A percentile compares a stretch with the other conserved stretches of the same genome.
These are phyloP conservation scores for Papiliotrema nemorosa DNA, from an alignment of 1,284 basidiomycete genomes.

Conservation along the genomic window DNA sequence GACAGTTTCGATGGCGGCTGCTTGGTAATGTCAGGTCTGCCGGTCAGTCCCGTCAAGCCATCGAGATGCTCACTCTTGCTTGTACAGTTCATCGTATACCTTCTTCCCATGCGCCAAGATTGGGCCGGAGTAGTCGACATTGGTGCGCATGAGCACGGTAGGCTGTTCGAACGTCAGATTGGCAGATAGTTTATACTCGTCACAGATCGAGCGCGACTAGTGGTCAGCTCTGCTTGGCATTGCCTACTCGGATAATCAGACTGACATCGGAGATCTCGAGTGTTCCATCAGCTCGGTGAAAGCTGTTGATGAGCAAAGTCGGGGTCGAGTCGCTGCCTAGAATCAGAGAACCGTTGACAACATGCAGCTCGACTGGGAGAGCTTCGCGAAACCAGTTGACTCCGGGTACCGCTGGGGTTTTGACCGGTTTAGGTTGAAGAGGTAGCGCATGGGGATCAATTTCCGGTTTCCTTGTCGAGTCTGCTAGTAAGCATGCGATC, in stretches of 20 bases:
- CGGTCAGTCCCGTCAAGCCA: neutral
- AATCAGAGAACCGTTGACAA: conserved; percentile 70
- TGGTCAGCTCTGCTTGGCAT: conserved; percentile 1
- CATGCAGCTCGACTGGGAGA: conserved; percentile 71
- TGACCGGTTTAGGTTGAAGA: conserved; percentile 3
- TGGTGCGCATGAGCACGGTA: conserved; percentile 66
- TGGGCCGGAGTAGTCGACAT: conserved; percentile 66
- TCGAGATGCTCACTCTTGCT: conserved; percentile 50
- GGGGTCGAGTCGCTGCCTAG: conserved; percentile 81
- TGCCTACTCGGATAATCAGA: conserved; percentile 3
- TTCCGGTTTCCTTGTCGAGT: conserved; percentile 1
- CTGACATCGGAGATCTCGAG: conserved; percentile 70
- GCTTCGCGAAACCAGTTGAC: conserved; percentile 59
- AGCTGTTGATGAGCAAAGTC: conserved; percentile 72
- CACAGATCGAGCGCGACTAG: conserved; percentile 72
- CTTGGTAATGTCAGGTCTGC: conserved; percentile 24
- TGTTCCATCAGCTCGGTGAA: conserved; percentile 66
- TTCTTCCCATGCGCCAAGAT: conserved; percentile 64
- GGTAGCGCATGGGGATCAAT: conserved; percentile 61
- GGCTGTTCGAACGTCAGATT: conserved; percentile 66
- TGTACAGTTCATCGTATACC: conserved; percentile 59
- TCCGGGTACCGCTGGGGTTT: conserved; percentile 11
- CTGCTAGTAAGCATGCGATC: neutral
- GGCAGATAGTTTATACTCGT: conserved; percentile 74
- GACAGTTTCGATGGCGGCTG: conserved; percentile 39